Percentiles rank a stretch among this genome's conserved stretches.
phyloP scores from a whole-genome alignment of 345 rosid genomes.

The Eucalyptus polyanthemos region DNA sequence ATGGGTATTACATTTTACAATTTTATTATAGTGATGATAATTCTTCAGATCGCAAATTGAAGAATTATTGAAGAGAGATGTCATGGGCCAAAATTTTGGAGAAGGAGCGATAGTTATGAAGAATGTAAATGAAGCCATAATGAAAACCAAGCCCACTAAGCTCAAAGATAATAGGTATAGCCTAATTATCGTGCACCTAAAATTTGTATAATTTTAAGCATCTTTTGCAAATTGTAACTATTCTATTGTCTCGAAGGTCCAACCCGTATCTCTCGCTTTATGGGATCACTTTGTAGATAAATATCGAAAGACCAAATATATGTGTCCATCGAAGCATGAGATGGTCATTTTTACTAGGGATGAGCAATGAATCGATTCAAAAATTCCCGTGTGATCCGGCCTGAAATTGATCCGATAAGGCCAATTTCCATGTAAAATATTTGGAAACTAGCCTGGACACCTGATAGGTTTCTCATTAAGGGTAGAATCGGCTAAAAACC shows the following conservation, averaged over 20 bases:
- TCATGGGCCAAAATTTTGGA: not conserved
- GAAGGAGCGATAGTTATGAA: not conserved
- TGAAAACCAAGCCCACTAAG: not conserved
- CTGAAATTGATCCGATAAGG: accelerated
- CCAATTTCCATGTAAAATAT: not conserved
- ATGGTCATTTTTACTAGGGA: not conserved
- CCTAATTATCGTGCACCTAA: not conserved
- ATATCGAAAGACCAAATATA: not conserved
- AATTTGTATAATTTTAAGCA: too few species aligned
- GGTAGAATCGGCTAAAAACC: not conserved
- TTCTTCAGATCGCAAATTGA: too few species aligned
- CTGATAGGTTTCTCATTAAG: not conserved
- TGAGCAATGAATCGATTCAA: not conserved
- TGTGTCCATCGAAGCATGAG: not conserved
- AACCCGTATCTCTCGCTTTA: not conserved
- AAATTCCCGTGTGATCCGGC: accelerated
- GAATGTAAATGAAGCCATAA: not conserved
- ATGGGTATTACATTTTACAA: too few species aligned
- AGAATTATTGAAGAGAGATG: too few species aligned
- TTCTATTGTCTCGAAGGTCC: not conserved
- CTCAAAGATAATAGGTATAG: not conserved
- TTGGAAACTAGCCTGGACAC: not conserved
- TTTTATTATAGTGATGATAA: too few species aligned
- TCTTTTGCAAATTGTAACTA: too few species aligned
- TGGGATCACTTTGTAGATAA: not conserved